Conservation (phyloP, 2,329 filamentous ascomycete genomes). For the Bipolaris cookei region DNA sequence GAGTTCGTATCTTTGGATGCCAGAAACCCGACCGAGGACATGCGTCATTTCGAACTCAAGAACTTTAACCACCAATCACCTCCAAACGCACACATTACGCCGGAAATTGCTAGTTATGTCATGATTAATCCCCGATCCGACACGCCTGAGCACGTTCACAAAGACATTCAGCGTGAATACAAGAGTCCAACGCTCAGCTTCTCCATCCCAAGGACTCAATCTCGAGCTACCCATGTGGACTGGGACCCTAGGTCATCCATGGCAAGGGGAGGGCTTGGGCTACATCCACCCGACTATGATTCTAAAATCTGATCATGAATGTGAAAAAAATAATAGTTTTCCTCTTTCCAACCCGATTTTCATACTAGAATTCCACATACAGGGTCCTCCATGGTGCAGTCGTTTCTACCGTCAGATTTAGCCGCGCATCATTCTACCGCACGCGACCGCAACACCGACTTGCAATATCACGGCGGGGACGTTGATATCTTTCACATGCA, state of each 20-base stretch:
- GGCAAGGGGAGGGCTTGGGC: conserved; percentile 50
- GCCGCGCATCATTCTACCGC: conserved; percentile 2
- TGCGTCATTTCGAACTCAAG: conserved; percentile 45
- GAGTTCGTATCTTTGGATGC: conserved; percentile 94
- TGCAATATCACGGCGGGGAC: background rate
- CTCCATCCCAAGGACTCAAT: conserved; percentile 50
- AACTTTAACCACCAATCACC: conserved; percentile 42
- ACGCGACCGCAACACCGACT: background rate
- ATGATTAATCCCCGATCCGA: conserved; percentile 28
- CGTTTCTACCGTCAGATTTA: conserved; percentile 12
- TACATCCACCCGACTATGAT: conserved; percentile 46
- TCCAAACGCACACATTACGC: conserved; percentile 36
- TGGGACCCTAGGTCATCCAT: conserved; percentile 48
- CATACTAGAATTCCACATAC: conserved; percentile 2
- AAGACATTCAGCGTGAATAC: conserved; percentile 49
- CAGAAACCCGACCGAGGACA: conserved; percentile 42
- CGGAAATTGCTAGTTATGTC: conserved; percentile 31
- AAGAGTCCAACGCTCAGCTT: conserved; percentile 50
- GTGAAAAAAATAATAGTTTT: conserved; percentile 2
- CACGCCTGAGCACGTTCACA: conserved; percentile 46
- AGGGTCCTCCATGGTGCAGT: background rate
- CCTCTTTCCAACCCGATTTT: conserved; percentile 7
- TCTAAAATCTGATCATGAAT: conserved; percentile 37
- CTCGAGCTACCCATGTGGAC: conserved; percentile 37
- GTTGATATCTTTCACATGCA: conserved; percentile 4